Evolutionary conservation across 2,329 filamentous ascomycete genomes (phyloP).

Genomic region (Botrytis sinoallii): DNA sequence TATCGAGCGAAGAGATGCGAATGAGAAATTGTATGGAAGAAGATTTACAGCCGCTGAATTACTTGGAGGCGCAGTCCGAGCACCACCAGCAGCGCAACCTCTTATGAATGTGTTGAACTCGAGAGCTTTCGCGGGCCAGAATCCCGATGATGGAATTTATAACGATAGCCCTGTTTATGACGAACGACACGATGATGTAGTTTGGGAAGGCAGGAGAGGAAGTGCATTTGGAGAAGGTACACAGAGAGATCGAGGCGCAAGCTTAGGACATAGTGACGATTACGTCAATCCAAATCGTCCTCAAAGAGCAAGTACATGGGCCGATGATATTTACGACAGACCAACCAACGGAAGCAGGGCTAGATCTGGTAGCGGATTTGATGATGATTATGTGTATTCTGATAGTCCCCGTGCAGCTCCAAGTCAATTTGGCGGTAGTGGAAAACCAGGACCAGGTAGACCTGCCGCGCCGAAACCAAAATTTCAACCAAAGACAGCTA

Average conservation of each 20-base stretch:
- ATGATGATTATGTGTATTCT: constrained; percentile 54
- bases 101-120: constrained; percentile 84
- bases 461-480: constrained; percentile 88
- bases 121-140: constrained; percentile 71
- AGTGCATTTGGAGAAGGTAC: constrained; percentile 67
- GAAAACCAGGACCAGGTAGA: constrained; percentile 59
- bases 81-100: constrained; percentile 78
- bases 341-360: constrained; percentile 36
- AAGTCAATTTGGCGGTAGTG: constrained; percentile 37
- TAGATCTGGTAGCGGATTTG: constrained; percentile 39
- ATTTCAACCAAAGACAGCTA: constrained; percentile 59
- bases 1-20: constrained; percentile 92
- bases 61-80: constrained; percentile 71
- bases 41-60: constrained; percentile 79
- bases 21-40: constrained; percentile 90
- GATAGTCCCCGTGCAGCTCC: constrained; percentile 44
- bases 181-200: constrained; percentile 73
- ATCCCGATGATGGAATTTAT: constrained; percentile 69
- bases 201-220: constrained; percentile 76
- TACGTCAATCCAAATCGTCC: constrained; percentile 56
- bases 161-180: constrained; percentile 93
- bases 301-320: constrained; percentile 66
- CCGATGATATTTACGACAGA: constrained; percentile 71
- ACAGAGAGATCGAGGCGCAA: constrained; percentile 48
- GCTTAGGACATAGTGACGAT: constrained; percentile 37